Percentiles rank a stretch among this genome's conserved stretches.
Conservation (phyloP, 2,329 filamentous ascomycete species). For the Neopestalotiopsis sp. region DNA sequence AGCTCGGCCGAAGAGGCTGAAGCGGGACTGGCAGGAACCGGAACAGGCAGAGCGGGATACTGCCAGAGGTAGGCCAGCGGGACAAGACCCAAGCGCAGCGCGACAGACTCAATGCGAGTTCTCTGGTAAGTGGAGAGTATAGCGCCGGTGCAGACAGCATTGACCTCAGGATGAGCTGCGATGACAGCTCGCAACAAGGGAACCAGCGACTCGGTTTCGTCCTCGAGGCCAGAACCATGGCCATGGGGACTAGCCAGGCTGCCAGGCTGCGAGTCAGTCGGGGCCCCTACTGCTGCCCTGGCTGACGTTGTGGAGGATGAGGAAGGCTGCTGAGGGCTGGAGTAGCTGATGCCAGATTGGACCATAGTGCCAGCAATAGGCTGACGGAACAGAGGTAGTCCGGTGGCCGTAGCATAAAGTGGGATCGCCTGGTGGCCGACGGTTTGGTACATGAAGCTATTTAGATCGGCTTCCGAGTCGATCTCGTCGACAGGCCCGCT, state of each 20-base stretch:
- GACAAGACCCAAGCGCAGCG: constrained; percentile 78
- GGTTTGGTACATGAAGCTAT: constrained; percentile 99
- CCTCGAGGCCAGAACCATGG: constrained; percentile 41
- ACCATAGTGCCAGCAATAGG: constrained; percentile 75
- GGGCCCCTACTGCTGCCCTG: background rate
- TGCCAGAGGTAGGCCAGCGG: constrained; percentile 93
- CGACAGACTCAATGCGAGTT: constrained; percentile 92
- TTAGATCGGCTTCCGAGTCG: constrained; percentile 68
- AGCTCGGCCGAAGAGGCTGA: constrained; percentile 22
- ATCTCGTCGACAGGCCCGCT: constrained; percentile 30
- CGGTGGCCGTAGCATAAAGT: constrained; percentile 79
- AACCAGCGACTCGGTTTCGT: constrained; percentile 90
- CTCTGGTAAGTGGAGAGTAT: constrained; percentile 96
- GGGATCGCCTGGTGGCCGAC: constrained; percentile 88
- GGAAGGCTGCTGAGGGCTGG: constrained; percentile 31
- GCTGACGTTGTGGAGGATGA: constrained; percentile 1
- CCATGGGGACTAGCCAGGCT: background rate
- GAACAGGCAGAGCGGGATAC: constrained; percentile 72
- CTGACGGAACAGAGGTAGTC: constrained; percentile 82
- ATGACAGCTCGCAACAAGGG: constrained; percentile 74
- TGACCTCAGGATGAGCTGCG: constrained; percentile 74
- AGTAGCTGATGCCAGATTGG: constrained; percentile 75
- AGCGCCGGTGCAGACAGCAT: constrained; percentile 88
- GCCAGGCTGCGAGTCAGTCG: background rate
- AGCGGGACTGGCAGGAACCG: constrained; percentile 35